A percentile compares a stretch with the other conserved stretches of the same genome.
phyloP scores from a whole-genome alignment of 768 basidiomycete genomes.

The Pisolithus sp. region DNA sequence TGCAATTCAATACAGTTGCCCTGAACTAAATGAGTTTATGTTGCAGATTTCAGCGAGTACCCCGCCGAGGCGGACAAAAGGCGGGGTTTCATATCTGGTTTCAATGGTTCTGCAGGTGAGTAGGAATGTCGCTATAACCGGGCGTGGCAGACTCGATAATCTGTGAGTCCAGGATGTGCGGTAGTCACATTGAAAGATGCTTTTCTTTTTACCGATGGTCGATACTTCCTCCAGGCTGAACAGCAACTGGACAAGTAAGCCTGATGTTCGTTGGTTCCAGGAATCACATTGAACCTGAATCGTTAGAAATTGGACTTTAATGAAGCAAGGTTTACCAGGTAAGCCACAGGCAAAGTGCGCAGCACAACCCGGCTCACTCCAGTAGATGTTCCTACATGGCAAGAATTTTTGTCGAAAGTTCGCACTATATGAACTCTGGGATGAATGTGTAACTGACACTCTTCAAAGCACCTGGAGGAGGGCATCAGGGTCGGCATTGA shows the following conservation, averaged over 20 bases:
- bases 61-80: slow-evolving; percentile 77
- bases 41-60: slow-evolving; percentile 84
- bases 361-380: slow-evolving; percentile 6
- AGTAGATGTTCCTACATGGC: slow-evolving; percentile 84
- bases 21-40: background rate
- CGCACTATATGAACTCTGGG: background rate
- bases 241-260: slow-evolving; percentile 80
- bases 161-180: slow-evolving; percentile 54
- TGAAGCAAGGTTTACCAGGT: slow-evolving; percentile 89
- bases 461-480: slow-evolving; percentile 49
- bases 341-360: slow-evolving; percentile 10
- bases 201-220: slow-evolving; percentile 88
- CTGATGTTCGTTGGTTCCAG: background rate
- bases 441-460: slow-evolving; percentile 1
- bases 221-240: slow-evolving; percentile 90
- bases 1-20: slow-evolving; percentile 7
- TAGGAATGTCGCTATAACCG: background rate
- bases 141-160: background rate
- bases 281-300: slow-evolving; percentile 1
- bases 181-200: slow-evolving; percentile 67
- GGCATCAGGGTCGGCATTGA: slow-evolving; percentile 76
- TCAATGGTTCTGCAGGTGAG: slow-evolving; percentile 88
- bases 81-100: slow-evolving; percentile 86
- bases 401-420: slow-evolving; percentile 77
- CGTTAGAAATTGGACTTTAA: slow-evolving; percentile 80